Evolutionary conservation across 75 land plant species (phyloP), one percentile per base, ranked within the genome.

Genomic region (Cunninghamia lanceolata): DNA sequence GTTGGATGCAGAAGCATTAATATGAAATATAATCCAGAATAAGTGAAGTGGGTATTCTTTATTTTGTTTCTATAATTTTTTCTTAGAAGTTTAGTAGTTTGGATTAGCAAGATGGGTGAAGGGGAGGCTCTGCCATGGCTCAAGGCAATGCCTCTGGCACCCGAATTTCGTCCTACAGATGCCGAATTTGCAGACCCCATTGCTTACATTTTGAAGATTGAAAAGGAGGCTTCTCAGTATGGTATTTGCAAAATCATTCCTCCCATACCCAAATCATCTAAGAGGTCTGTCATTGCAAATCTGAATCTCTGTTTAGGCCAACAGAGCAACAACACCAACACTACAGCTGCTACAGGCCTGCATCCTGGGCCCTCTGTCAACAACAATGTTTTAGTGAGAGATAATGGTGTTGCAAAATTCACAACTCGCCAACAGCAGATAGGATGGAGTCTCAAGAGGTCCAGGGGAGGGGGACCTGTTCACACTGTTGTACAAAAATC

Each of bases 191-290:
- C 87, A 82, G 99, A 98, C 92, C 99, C 99, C 56, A 95, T 98
- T 68, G 92, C 93, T 25, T 98, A 95, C 93, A 97, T 98, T 87
- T 89, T 95, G 86, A 97, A 93, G 92, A 98, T 98, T 87, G 99
- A 98, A 86, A 87, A 88, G 39, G 97, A 98, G 88, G 99, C 99
- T 3, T 88, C 92, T 56, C 73, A 83, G 84, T 98, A 86, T 82
- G 99, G 99, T 87, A 94, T 98, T 88, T 98, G 99, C 93, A 98
- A 98, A 87, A 98, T 98, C 85, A 88, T 98, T 17, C 99, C 99
- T 9, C 99, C 99, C 1, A 86, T 79, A 88, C 40, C 91, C 93
- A 11, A 78, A 89, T 40, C 85, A 85, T 9, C 92, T 88, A 95
- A 90, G 93, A 93, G 88, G 66, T 86, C 94, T 16, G 93, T 90